Base-by-base conservation (phyloP, 805 yeast genomes). In the Cyberlindnera saturnus region DNA sequence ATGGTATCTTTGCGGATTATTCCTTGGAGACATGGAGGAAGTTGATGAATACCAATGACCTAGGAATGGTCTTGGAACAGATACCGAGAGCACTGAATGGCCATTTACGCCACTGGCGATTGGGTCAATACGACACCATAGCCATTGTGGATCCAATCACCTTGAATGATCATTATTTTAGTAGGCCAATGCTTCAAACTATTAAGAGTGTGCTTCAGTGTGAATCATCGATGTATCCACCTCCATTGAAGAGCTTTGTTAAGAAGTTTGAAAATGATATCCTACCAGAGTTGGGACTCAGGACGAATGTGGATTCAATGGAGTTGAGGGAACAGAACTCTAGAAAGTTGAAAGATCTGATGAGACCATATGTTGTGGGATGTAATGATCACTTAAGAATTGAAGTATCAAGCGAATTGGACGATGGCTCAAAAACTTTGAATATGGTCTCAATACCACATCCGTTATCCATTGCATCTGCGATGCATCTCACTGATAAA, bases 381-480 rank as follows among this genome's bases (percentile, higher is more conserved):
- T 47, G 47, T 29, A 33, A 47, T 3, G 18, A 32, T 10, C 4
- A 29, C 14, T 14, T 10, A 19, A 11, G 34, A 15, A 14, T 28
- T 16, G 32, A 23, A 28, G 31, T 36, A 5, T 26, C 18, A 15
- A 23, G 39, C 14, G 18, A 39, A 36, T 20, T 34, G 32, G 18
- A 15, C 20, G 17, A 16, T n/a, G 10, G 14, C n/a, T 18, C 16
- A 5, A 35, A 10, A 30, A 10, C 23, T 15, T 17, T 53, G n/a
- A 53, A 45, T n/a, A 18, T 53, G 7, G 41, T 53, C 10, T 14
- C 47, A 1, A 14, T 51, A 1, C 57, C 57, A 33, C 57, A 53
- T 38, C 55, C 57, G 9, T 20, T 48, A 1, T 51, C 55, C 1
- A 35, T 42, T 1, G 26, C 47, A 4, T 36, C 49, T 2, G 48